A percentile compares a stretch with the other conserved stretches of the same genome.
Evolutionary conservation across 805 yeast genomes (phyloP).

Genomic region (Candida pseudofarinosa): DNA sequence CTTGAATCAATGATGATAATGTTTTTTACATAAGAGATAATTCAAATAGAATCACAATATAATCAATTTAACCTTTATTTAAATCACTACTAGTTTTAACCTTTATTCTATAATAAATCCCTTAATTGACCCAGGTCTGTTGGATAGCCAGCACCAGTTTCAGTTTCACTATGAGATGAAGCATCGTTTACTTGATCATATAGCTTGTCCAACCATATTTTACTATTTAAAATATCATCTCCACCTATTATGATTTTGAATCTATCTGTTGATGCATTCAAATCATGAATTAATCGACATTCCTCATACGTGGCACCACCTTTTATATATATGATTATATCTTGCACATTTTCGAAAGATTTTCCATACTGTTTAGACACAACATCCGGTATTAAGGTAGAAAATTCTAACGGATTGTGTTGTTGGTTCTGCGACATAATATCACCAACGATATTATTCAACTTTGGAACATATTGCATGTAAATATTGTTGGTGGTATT

Average conservation of each 20-base stretch:
- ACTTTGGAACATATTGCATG: conserved; percentile 86
- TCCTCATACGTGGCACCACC: conserved; percentile 96
- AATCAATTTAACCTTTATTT: conserved; percentile 2
- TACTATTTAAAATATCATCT: conserved; percentile 32
- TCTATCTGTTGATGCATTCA: conserved; percentile 53
- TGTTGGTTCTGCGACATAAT: conserved; percentile 13
- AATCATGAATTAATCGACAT: conserved; percentile 72
- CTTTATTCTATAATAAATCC: conserved; percentile 18
- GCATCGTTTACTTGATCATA: conserved; percentile 26
- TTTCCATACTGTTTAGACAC: conserved; percentile 24
- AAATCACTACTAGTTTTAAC: background rate
- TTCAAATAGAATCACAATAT: too few species aligned
- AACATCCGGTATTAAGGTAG: conserved; percentile 39
- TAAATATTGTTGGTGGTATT: conserved; percentile 60
- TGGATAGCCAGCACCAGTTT: background rate
- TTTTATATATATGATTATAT: conserved; percentile 65
- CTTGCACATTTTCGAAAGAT: conserved; percentile 46
- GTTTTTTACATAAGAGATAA: background rate
- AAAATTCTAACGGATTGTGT: conserved; percentile 11
- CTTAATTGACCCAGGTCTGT: conserved; percentile 23
- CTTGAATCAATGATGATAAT: too few species aligned
- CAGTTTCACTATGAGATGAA: background rate
- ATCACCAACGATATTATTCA: conserved; percentile 40
- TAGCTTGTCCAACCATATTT: conserved; percentile 28
- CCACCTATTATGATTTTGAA: conserved; percentile 81